Evolutionary conservation across 495 filamentous ascomycete genomes (phyloP).

Genomic region (Chaetomium cochliodes): DNA sequence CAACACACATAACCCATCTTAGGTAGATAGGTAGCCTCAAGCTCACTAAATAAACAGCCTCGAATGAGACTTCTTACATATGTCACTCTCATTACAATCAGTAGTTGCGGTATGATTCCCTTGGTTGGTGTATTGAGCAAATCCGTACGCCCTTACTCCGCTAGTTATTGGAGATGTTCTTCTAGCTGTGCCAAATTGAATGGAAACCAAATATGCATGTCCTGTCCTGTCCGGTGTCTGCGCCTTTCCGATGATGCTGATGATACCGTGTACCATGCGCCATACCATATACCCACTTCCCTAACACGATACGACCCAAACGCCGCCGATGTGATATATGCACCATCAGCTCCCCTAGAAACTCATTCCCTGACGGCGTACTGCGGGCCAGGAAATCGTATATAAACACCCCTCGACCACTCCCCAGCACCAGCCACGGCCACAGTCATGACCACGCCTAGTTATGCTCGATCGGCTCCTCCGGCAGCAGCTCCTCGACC

Average conservation of each 20-base stretch:
- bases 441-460: constrained; percentile 24
- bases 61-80: no score
- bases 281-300: neutral
- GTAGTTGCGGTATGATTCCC: no score
- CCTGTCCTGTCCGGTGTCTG: neutral
- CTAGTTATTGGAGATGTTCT: neutral
- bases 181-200: neutral
- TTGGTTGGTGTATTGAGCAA: no score
- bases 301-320: neutral
- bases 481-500: constrained; percentile 71
- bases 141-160: neutral
- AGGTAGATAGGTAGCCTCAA: no score
- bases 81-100: no score
- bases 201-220: neutral
- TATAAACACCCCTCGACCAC: neutral
- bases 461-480: constrained; percentile 80
- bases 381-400: neutral
- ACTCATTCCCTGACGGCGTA: neutral
- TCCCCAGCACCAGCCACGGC: no score
- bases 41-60: no score
- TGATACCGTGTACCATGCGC: neutral
- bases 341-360: neutral
- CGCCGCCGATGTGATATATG: neutral
- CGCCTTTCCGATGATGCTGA: neutral
- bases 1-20: no score